These are phyloP conservation scores for Megacollybia marginata DNA, from an alignment of 768 basidiomycete species.

Conservation along the genomic window DNA sequence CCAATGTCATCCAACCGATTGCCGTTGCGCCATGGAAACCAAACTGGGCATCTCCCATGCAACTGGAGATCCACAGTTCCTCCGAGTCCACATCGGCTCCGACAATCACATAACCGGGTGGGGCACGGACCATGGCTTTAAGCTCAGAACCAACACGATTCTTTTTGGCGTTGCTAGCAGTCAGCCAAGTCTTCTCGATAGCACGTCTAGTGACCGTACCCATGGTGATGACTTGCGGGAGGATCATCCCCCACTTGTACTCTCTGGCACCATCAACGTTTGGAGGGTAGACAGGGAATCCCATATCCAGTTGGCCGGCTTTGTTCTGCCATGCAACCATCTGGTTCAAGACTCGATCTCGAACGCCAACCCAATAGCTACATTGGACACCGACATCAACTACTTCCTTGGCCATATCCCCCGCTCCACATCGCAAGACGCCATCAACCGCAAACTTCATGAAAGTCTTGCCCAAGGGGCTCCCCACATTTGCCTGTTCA, in stretches of 20 bases:
- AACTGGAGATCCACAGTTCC: conserved; percentile 97
- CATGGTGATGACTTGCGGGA: conserved; percentile 97
- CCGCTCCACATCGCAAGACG: conserved; percentile 74
- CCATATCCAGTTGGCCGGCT: conserved; percentile 34
- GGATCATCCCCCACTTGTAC: conserved; percentile 80
- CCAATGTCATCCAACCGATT: conserved; percentile 98
- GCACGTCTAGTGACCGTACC: conserved; percentile 96
- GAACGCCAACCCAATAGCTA: conserved; percentile 94
- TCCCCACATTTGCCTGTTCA: conserved; percentile 92
- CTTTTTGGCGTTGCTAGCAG: conserved; percentile 95
- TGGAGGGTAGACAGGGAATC: conserved; percentile 25
- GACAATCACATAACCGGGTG: conserved; percentile 87
- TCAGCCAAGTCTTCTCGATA: conserved; percentile 97
- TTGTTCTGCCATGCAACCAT: conserved; percentile 80
- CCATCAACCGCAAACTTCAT: conserved; percentile 85
- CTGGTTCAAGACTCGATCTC: conserved; percentile 89
- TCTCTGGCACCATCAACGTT: conserved; percentile 6
- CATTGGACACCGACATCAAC: conserved; percentile 90
- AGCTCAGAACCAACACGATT: conserved; percentile 98
- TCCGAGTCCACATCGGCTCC: conserved; percentile 99
- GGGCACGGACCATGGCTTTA: conserved; percentile 96
- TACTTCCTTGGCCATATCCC: conserved; percentile 74
- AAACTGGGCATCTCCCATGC: conserved; percentile 98
- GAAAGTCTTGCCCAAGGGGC: conserved; percentile 83
- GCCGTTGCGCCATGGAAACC: conserved; percentile 95